Percentiles rank a stretch among this genome's conserved stretches.
These are phyloP conservation scores for Suillus ampliporus DNA, from an alignment of 768 basidiomycete genomes.

Conservation along the genomic window DNA sequence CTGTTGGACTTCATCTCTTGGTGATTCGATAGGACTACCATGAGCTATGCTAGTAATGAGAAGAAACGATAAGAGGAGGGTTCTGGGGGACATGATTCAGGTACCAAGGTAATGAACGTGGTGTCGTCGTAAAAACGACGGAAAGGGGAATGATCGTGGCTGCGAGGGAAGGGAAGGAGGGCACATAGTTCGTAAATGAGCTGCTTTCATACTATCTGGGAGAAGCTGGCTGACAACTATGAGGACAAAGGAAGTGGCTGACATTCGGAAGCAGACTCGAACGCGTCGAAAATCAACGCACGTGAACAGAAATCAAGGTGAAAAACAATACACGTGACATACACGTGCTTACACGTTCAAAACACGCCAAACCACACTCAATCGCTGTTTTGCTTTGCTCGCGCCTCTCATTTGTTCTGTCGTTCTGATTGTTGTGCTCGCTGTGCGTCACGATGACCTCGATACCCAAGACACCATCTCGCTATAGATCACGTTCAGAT, in stretches of 20 bases:
- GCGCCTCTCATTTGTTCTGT: neutral
- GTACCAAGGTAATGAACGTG: slow-evolving; percentile 11
- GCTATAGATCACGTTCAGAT: slow-evolving; percentile 54
- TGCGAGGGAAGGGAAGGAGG: neutral
- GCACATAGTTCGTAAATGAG: neutral
- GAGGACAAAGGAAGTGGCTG: neutral
- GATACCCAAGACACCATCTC: slow-evolving; percentile 51
- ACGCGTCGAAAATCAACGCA: slow-evolving; percentile 7
- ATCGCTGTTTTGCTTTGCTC: neutral
- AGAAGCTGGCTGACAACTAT: slow-evolving; percentile 1
- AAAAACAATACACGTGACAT: slow-evolving; percentile 22
- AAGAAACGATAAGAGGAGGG: neutral
- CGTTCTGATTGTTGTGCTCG: neutral
- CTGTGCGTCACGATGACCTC: slow-evolving; percentile 21
- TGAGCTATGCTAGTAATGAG: neutral
- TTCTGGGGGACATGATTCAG: neutral
- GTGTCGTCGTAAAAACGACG: slow-evolving; percentile 1
- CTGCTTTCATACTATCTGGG: neutral
- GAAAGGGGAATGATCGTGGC: neutral
- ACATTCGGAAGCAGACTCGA: slow-evolving; percentile 26
- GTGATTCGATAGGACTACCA: neutral
- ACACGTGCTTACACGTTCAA: slow-evolving; percentile 21
- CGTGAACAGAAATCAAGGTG: slow-evolving; percentile 7
- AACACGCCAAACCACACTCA: neutral
- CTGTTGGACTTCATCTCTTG: slow-evolving; percentile 17